Conservation (phyloP, 192 early-diverging fungal genomes). For the Rhizophagus prolifer region DNA sequence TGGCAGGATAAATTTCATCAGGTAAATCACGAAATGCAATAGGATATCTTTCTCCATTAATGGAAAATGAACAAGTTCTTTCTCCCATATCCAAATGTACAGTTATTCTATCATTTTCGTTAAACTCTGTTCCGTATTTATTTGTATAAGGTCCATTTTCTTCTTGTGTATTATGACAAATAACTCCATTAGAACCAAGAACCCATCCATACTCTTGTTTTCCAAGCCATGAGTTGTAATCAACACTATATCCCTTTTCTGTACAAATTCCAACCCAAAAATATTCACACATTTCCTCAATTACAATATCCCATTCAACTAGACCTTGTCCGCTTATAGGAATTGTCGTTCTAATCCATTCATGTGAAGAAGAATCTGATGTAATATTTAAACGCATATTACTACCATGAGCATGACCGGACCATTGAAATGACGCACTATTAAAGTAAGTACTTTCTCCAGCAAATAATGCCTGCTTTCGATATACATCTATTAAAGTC, state of each 20-base stretch:
- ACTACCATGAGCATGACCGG: neutral
- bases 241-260: neutral
- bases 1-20: conserved; percentile 21
- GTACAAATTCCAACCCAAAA: conserved; percentile 7
- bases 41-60: neutral
- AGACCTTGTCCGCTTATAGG: neutral
- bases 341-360: neutral
- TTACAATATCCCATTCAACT: neutral
- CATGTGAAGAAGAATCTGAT: neutral
- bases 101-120: neutral
- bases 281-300: neutral
- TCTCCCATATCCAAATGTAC: conserved; percentile 18
- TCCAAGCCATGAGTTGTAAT: neutral
- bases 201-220: neutral
- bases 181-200: neutral
- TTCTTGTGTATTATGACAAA: neutral
- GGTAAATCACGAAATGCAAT: conserved; percentile 17
- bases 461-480: neutral
- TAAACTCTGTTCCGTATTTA: neutral
- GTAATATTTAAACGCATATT: neutral
- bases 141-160: neutral
- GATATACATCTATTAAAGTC: neutral
- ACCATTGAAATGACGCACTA: neutral
- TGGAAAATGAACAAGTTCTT: conserved; percentile 13
- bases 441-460: neutral